Conservation (phyloP, 1,139 yeast species). For the Meyerozyma elateridarum region DNA sequence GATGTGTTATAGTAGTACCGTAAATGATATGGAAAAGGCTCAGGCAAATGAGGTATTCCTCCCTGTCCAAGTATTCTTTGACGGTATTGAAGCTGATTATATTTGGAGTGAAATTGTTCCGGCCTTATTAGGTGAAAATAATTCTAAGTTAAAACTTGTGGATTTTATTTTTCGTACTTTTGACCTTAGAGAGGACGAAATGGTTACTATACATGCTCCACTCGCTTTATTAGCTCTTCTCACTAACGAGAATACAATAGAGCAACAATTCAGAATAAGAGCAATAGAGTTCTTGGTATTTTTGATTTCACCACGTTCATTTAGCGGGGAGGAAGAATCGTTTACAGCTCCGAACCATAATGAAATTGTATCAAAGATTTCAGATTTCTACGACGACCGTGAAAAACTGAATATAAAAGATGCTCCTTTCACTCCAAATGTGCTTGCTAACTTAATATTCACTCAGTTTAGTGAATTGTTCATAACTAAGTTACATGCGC, state of each 20-base stretch:
- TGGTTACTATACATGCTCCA: constrained; percentile 74
- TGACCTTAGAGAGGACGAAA: constrained; percentile 80
- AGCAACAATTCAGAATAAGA: constrained; percentile 31
- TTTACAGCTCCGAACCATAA: not conserved
- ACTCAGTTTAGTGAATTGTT: not conserved
- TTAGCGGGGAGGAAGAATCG: not conserved
- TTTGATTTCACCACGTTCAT: constrained; percentile 38
- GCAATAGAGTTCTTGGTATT: constrained; percentile 37
- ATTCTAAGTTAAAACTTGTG: constrained; percentile 38
- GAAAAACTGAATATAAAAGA: too few relatives aligned
- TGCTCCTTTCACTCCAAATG: not conserved
- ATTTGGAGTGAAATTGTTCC: constrained; percentile 67
- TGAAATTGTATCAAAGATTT: constrained; percentile 2
- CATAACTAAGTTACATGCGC: not conserved
- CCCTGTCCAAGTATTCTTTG: constrained; percentile 68
- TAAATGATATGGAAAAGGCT: too few relatives aligned
- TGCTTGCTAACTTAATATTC: not conserved
- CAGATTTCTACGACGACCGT: constrained; percentile 7
- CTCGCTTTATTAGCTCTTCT: constrained; percentile 50
- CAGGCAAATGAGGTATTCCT: constrained; percentile 39
- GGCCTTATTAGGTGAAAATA: constrained; percentile 18
- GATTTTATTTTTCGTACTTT: constrained; percentile 59
- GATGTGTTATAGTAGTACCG: constrained; percentile 33
- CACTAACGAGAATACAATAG: constrained; percentile 9
- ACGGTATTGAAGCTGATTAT: constrained; percentile 72